Base-by-base conservation (phyloP, 2,329 filamentous ascomycete species). In the Epichloe gansuensis region DNA sequence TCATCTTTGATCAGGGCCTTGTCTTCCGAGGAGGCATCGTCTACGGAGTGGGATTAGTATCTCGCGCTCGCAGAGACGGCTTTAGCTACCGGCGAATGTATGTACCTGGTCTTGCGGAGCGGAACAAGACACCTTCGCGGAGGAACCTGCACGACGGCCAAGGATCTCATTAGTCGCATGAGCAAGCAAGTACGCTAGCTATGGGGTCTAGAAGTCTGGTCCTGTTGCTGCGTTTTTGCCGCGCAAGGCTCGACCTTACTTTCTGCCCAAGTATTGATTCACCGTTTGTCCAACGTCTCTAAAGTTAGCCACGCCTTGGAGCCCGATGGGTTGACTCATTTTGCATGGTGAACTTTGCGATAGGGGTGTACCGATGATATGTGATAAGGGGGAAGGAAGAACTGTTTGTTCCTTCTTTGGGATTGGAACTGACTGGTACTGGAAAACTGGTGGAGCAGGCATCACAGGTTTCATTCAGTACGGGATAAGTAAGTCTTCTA, bases 261-360 rank as follows among this genome's bases (percentile, higher is more conserved):
- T 76, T 56, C 71, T 70, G 25, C 75, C 75, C 4, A 80, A 66
- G 55, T 76, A 76, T 28, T 68, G 62, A 60, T 90, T 90, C 59
- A 88, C 73, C 0, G 80, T 82, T 56, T 74, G 71, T 42, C 83
- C 86, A 44, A 91, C 82, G 72, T 91, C 87, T 53, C 88, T 81
- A 63, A 91, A 88, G 66, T 91, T 91, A 60, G 84, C 69, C 49
- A 91, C 59, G 6, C 57, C 57, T 39, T 63, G 59, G 15, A 66
- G 58, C 25, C 52, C 55, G n/a, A 45, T 6, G 12, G 46, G 17
- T 17, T 51, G 52, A 23, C 50, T 52, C 59, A 55, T 56, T 3
- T 23, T 41, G n/a, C n/a, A 17, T 35, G 42, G 5, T 25, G 9
- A 31, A 31, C 31, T 31, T 31, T 31, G 31, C 9, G 31, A 11